Evolutionary conservation across 352 stramenopile genomes (phyloP), one percentile per base, ranked within the genome.

Genomic region (Phytopythium chamaehyphon): DNA sequence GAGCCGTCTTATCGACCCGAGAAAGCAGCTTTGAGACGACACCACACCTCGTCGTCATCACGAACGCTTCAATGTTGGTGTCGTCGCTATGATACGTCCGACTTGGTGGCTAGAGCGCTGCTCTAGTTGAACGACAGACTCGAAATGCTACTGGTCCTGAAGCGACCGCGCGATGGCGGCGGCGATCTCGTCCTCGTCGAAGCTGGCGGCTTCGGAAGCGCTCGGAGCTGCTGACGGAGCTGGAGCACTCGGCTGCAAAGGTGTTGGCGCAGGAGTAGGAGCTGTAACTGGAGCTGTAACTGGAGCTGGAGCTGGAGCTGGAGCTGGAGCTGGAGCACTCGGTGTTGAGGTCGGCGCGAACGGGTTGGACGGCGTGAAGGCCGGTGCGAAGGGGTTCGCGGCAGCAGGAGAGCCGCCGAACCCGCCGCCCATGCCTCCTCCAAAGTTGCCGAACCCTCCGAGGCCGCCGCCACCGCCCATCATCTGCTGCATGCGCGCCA

Each of bases 181-280:
- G 6, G 83, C 83, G 40, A 93, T 91, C 40, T 89, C 81, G 40
- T 88, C 76, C 55, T 93, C 83, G 23, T 93, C 78, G 40, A 75
- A 88, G 19, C 48, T 57, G 24, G 62, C 57, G 24, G 65, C 57
- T 10, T 43, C 56, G 22, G 54, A 18, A 9, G 24, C 31, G 4
- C 42, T 59, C 28, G 53, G 51, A 18, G 61, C n/a, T 15, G 55
- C 28, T 18, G 62, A 48, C 39, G 42, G 40, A 24, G 48, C 33
- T n/a, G 59, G 57, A 2, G 18, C 15, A 6, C 26, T 19, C 31
- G 45, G 28, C 10, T 16, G 31, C n/a, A 18, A 35, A 2, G 35
- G 39, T 21, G 18, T 48, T 35, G 16, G 48, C 12, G 9, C 47
- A 37, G 7, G 57, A 22, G n/a, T n/a, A n/a, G n/a, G n/a, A n/a